Evolutionary conservation across 176 grass and related monocot genomes (phyloP).

Genomic region (Carex scoparia): DNA sequence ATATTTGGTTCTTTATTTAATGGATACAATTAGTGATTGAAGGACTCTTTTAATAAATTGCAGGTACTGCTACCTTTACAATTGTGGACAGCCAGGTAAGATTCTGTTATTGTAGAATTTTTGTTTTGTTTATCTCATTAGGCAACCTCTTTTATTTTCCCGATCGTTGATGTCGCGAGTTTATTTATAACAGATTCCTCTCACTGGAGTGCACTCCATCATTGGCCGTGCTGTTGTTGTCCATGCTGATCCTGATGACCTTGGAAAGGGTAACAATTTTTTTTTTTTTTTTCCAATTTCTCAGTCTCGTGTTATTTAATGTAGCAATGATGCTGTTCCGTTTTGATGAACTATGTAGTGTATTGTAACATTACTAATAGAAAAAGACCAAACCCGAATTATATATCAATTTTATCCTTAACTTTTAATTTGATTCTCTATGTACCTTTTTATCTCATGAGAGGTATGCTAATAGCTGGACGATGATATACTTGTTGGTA

Average conservation of each 20-base stretch:
- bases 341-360: not conserved
- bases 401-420: not conserved
- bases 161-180: not conserved
- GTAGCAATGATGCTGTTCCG: not conserved
- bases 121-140: not conserved
- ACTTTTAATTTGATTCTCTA: not conserved
- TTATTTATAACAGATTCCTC: conserved; percentile 24
- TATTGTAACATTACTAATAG: not conserved
- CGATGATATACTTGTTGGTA: not conserved
- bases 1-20: not conserved
- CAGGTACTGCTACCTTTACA: conserved; percentile 37
- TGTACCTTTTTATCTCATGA: not conserved
- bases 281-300: not conserved
- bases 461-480: not conserved
- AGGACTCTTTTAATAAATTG: not conserved
- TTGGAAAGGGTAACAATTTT: conserved; percentile 36
- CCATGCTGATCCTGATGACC: conserved; percentile 50
- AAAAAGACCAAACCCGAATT: not conserved
- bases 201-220: conserved; percentile 31
- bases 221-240: conserved; percentile 46
- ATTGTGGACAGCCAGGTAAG: conserved; percentile 28
- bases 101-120: not conserved
- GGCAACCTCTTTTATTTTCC: not conserved
- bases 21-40: not conserved
- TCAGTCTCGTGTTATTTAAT: not conserved